A percentile compares a stretch with the other conserved stretches of the same genome.
phyloP scores from a whole-genome alignment of 768 basidiomycete genomes.

The Sporobolomyces roseus region DNA sequence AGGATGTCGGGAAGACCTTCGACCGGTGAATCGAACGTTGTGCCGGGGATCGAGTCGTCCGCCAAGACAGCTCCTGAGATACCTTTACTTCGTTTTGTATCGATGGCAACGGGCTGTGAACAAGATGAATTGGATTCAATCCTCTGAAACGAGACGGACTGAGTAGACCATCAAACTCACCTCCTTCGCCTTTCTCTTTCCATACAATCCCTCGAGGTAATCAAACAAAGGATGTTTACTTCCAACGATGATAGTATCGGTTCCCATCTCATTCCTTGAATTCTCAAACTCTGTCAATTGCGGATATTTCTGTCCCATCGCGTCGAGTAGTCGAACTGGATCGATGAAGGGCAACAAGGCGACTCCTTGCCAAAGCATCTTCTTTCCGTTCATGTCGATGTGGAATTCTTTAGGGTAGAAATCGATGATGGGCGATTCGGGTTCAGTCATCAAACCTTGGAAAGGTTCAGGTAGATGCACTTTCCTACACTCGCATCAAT shows the following conservation, averaged over 20 bases:
- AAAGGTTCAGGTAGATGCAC: conserved; percentile 81
- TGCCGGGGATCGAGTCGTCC: conserved; percentile 84
- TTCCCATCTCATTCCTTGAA: conserved; percentile 79
- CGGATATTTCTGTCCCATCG: conserved; percentile 63
- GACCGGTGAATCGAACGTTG: conserved; percentile 78
- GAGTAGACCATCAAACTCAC: conserved; percentile 53
- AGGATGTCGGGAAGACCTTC: conserved; percentile 68
- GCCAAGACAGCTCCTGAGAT: conserved; percentile 74
- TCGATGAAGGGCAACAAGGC: conserved; percentile 96
- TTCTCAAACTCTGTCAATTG: conserved; percentile 73
- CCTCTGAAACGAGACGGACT: neutral
- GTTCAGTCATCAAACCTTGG: conserved; percentile 79
- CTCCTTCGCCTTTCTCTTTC: conserved; percentile 74
- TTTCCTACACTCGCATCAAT: conserved; percentile 56
- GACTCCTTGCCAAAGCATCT: conserved; percentile 99
- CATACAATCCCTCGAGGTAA: conserved; percentile 81
- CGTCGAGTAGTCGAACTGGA: conserved; percentile 70
- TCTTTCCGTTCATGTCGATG: conserved; percentile 99
- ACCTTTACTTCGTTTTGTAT: conserved; percentile 66
- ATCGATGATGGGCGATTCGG: conserved; percentile 86
- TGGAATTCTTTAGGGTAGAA: conserved; percentile 90
- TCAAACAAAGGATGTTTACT: conserved; percentile 83
- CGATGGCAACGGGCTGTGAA: conserved; percentile 67
- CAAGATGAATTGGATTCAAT: conserved; percentile 6
- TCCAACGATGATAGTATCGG: conserved; percentile 73